Evolutionary conservation across 2,329 filamentous ascomycete species (phyloP).

Genomic region (Colletotrichum shisoi): DNA sequence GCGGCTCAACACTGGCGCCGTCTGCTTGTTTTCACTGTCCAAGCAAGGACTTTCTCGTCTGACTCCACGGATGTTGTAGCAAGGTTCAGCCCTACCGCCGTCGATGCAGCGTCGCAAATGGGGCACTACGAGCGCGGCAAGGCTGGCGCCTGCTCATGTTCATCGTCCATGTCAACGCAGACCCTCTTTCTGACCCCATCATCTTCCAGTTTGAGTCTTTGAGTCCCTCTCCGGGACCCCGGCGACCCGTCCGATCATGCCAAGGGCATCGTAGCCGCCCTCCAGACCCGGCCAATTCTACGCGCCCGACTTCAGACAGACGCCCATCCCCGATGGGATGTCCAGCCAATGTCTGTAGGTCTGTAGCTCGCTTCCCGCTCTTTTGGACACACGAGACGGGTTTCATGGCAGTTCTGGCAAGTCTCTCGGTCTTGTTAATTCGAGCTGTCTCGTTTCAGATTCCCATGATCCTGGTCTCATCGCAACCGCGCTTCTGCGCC

Average conservation of each 20-base stretch:
- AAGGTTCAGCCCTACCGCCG: constrained; percentile 27
- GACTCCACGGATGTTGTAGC: constrained; percentile 26
- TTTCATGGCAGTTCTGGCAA: constrained; percentile 57
- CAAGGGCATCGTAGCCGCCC: constrained; percentile 40
- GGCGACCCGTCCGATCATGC: constrained; percentile 36
- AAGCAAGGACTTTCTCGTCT: neutral
- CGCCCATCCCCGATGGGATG: constrained; percentile 52
- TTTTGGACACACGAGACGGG: constrained; percentile 60
- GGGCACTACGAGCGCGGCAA: constrained; percentile 35
- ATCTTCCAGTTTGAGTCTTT: constrained; percentile 25
- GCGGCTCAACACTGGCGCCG: constrained; percentile 12
- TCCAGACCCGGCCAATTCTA: constrained; percentile 48
- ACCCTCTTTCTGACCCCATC: constrained; percentile 41
- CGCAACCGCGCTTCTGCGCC: constrained; percentile 42
- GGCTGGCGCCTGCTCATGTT: constrained; percentile 51
- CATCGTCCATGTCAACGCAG: constrained; percentile 46
- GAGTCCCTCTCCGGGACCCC: constrained; percentile 32
- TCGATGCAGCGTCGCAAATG: constrained; percentile 17
- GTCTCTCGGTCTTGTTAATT: constrained; percentile 42
- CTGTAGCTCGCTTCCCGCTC: constrained; percentile 47
- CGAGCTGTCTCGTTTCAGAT: constrained; percentile 42
- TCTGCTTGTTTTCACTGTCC: neutral
- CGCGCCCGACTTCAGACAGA: constrained; percentile 60
- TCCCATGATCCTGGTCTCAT: constrained; percentile 40
- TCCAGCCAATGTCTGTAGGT: constrained; percentile 62